Evolutionary conservation across 192 early-diverging fungal species (phyloP), one percentile per base, ranked within the genome.

Genomic region (Umbelopsis vinacea): DNA sequence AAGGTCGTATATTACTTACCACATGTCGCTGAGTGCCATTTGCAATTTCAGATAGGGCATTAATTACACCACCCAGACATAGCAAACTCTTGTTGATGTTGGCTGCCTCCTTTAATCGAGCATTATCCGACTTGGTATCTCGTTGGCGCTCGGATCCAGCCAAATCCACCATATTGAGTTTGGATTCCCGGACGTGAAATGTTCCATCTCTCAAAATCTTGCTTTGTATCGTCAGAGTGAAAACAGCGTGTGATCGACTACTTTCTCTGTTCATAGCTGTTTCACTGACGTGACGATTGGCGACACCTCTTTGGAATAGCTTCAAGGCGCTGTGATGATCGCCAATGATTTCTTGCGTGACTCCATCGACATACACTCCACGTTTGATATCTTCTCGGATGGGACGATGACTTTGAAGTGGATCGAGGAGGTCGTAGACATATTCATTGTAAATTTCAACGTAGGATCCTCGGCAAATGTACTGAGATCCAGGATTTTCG

Each of bases 361-460:
- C 83, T 21, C 84, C 84, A 67, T 91, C 89, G 8, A 91, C 86
- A 68, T 89, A 91, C 0, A 91, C 81, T 14, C 90, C 90, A 43
- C 82, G 75, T 38, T 91, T 89, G 67, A 88, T 88, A 74, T 90
- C 88, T 72, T 91, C 90, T 60, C 89, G 84, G 70, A 89, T 77
- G 11, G 86, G 83, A 17, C 86, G 83, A 19, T 80, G 80, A 23
- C 81, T 77, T 43, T 84, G 81, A 7, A 82, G 75, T 81, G 89
- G 83, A 71, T 92, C 93, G 23, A 97, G 83, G 48, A 97, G 79
- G 72, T 97, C 96, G 55, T 89, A 89, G 67, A 97, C 94, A 60
- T 89, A 89, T 79, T 97, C 96, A 76, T 97, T 96, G 86, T 97
- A 97, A 75, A 96, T 96, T 69, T 97, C 95, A 60, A 97, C 90